Base-by-base conservation (phyloP, 345 rosid genomes). In the Hypericum androsaemum region DNA sequence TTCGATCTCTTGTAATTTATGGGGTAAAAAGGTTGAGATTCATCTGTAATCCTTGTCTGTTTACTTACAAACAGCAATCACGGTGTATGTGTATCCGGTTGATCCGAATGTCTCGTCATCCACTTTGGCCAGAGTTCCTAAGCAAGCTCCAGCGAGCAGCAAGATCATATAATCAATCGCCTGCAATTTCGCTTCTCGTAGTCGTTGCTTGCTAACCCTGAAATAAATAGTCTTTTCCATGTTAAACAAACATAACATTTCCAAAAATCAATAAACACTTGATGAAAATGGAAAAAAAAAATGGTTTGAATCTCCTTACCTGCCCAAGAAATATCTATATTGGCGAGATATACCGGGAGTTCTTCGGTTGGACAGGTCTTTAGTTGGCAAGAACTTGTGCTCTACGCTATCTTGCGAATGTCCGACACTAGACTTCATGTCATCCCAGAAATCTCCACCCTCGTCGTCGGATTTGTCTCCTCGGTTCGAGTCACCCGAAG, bases 61-160 rank as follows among this genome's bases (percentile, higher is more conserved):
- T 10, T 59, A 81, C 95, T 83, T 88, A 88, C 97, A 85, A 41
- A 85, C 75, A 12, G 95, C 89, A 62, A 88, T 85, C 63, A 85
- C 84, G 1, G 95, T 76, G 58, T 74, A 88, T 37, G 95, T 85
- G 61, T 85, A 88, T 53, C 97, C 95, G 15, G 54, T 77, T 54
- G 81, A 65, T 17, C 75, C 83, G 32, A 88, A 76, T n/a, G 87
- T 79, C 69, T 76, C 92, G 56, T 88, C 97, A 16, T 70, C 71
- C 59, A 85, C 92, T 62, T 80, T 80, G 0, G 95, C 84, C 57
- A 88, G 95, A 53, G 81, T 79, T 58, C 92, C 97, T 67, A 88
- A 77, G 79, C 83, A 79, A 43, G 90, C 95, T 67, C 97, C 97
- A 39, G 88, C 97, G 39, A 85, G 71, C 67, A 82, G 71, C n/a